These are phyloP conservation scores for Excoecaria agallocha DNA, from an alignment of 345 rosid species.

Conservation along the genomic window DNA sequence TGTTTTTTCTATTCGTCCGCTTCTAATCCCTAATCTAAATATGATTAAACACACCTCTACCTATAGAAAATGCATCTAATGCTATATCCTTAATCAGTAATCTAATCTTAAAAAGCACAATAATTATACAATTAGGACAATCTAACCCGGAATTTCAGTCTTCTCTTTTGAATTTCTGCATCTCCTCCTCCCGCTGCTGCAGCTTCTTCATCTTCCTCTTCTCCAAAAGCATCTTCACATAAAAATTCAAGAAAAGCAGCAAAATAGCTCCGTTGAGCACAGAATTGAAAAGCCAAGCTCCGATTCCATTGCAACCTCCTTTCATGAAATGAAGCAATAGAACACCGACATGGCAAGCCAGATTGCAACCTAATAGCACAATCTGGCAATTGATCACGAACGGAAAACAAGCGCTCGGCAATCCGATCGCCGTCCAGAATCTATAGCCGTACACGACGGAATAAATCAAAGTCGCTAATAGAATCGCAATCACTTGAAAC, in stretches of 20 bases:
- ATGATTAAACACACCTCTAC: too few species aligned
- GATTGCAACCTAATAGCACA: conserved; percentile 52
- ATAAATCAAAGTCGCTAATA: conserved; percentile 63
- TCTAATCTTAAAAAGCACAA: too few species aligned
- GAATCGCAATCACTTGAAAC: conserved; percentile 76
- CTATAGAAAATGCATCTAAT: too few species aligned
- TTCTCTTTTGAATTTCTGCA: not conserved
- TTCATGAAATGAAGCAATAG: conserved; percentile 61
- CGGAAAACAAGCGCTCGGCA: conserved; percentile 68
- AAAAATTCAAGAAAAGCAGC: conserved; percentile 59
- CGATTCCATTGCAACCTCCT: conserved; percentile 93
- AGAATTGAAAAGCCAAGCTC: conserved; percentile 84
- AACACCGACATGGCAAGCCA: conserved; percentile 79
- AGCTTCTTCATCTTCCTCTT: conserved; percentile 2
- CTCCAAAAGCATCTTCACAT: conserved; percentile 37
- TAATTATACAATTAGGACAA: too few species aligned
- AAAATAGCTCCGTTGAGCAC: conserved; percentile 63
- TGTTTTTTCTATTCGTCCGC: too few species aligned
- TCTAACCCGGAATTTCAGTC: not conserved
- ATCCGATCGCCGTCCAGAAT: conserved; percentile 64
- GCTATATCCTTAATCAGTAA: too few species aligned
- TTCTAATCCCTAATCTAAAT: too few species aligned
- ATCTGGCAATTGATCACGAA: conserved; percentile 68
- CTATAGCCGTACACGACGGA: conserved; percentile 68
- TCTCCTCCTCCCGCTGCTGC: not conserved